phyloP scores from a whole-genome alignment of 2,329 filamentous ascomycete genomes.

The Neurospora sp. region DNA sequence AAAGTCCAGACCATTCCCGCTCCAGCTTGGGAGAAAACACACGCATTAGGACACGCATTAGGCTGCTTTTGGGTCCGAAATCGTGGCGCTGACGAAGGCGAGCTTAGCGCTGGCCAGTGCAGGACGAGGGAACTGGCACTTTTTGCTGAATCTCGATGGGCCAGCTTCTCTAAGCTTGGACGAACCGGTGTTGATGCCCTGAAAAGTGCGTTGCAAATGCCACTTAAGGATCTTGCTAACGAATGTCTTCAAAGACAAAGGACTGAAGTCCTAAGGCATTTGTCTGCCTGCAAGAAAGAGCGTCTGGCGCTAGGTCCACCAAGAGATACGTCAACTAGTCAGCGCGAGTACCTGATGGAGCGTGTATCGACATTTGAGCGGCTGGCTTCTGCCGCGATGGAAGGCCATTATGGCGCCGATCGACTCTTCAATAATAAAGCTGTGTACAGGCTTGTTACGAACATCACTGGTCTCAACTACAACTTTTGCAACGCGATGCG shows the following conservation, averaged over 20 bases:
- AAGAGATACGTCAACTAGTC: constrained; percentile 18
- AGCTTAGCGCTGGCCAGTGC: constrained; percentile 23
- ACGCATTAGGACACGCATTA: constrained; percentile 29
- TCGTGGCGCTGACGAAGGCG: constrained; percentile 31
- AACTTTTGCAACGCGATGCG: neutral
- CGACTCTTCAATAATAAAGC: constrained; percentile 19
- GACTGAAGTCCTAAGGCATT: constrained; percentile 17
- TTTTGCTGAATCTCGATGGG: constrained; percentile 29
- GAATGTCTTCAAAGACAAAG: constrained; percentile 27
- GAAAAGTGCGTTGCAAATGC: constrained; percentile 23
- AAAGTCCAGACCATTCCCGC: constrained; percentile 30
- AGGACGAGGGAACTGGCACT: constrained; percentile 26
- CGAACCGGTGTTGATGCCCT: constrained; percentile 28
- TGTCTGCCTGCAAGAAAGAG: constrained; percentile 3
- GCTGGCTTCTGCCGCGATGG: constrained; percentile 21
- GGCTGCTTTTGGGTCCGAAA: constrained; percentile 42
- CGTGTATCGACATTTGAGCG: constrained; percentile 23
- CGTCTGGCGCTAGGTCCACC: constrained; percentile 24
- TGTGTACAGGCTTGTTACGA: constrained; percentile 27
- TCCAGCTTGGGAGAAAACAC: constrained; percentile 28
- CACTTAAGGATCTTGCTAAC: constrained; percentile 32
- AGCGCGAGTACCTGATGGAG: constrained; percentile 26
- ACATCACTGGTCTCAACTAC: constrained; percentile 24
- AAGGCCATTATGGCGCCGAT: constrained; percentile 26
- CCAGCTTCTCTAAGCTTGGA: constrained; percentile 13